A percentile compares a stretch with the other conserved stretches of the same genome.
Evolutionary conservation across 2,329 filamentous ascomycete genomes (phyloP).

Genomic region (Aaosphaeria pasadenensis): DNA sequence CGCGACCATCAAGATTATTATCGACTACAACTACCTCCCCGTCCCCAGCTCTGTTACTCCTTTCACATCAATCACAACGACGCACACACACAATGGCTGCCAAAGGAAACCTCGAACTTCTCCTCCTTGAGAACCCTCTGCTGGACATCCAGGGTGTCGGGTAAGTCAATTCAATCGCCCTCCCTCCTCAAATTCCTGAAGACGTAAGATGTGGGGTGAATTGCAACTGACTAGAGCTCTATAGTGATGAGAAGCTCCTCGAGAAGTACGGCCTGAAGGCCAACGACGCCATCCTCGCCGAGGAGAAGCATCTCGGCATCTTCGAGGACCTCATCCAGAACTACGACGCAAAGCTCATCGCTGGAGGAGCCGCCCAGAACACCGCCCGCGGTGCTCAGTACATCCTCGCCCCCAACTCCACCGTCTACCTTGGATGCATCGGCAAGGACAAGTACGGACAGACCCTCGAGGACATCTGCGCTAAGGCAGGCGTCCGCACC

Average conservation of each 20-base stretch:
- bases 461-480: slow-evolving; percentile 80
- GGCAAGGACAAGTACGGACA: slow-evolving; percentile 95
- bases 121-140: slow-evolving; percentile 96
- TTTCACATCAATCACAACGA: background rate
- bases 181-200: background rate
- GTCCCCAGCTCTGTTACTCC: background rate
- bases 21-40: background rate
- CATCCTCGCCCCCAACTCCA: slow-evolving; percentile 83
- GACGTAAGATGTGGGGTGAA: background rate
- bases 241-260: slow-evolving; percentile 77
- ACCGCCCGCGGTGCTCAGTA: slow-evolving; percentile 91
- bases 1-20: background rate
- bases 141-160: slow-evolving; percentile 89
- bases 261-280: slow-evolving; percentile 91
- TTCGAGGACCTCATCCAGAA: slow-evolving; percentile 94
- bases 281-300: slow-evolving; percentile 96
- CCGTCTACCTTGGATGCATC: slow-evolving; percentile 90
- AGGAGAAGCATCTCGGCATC: slow-evolving; percentile 82
- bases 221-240: background rate
- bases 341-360: slow-evolving; percentile 89
- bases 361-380: slow-evolving; percentile 96
- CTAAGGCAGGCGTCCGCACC: slow-evolving; percentile 82
- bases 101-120: slow-evolving; percentile 77
- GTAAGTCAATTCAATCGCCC: slow-evolving; percentile 40
- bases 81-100: slow-evolving; percentile 60